Conservation (phyloP, 2,329 filamentous ascomycete genomes). For the Diaporthe vexans region DNA sequence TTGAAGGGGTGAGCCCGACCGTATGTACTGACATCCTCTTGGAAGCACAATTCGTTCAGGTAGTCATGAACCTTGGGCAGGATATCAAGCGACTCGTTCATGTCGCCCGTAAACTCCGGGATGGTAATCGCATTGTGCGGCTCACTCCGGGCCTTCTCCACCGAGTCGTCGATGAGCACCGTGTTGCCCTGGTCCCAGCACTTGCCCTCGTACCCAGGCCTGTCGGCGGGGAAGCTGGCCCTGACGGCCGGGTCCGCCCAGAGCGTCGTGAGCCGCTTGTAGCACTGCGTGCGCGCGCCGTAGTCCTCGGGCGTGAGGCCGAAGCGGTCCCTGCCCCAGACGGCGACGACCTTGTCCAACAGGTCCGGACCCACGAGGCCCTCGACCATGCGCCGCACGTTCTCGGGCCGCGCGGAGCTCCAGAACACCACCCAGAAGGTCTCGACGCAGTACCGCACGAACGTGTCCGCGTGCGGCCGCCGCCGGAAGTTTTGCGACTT, state of each 20-base stretch:
- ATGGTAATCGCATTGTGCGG: slow-evolving; percentile 87
- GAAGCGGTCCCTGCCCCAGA: slow-evolving; percentile 86
- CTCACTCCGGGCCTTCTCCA: slow-evolving; percentile 84
- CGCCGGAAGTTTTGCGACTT: slow-evolving; percentile 68
- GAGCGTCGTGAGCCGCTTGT: slow-evolving; percentile 83
- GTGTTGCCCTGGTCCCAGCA: slow-evolving; percentile 89
- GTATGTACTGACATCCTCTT: slow-evolving; percentile 74
- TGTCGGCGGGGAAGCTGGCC: slow-evolving; percentile 59
- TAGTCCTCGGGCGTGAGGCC: slow-evolving; percentile 76
- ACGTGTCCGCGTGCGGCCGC: slow-evolving; percentile 77
- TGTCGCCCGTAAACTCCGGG: slow-evolving; percentile 77
- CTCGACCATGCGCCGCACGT: slow-evolving; percentile 77
- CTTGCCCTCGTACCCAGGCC: slow-evolving; percentile 48
- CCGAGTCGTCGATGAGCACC: slow-evolving; percentile 87
- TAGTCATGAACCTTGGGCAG: slow-evolving; percentile 74
- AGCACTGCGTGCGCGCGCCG: slow-evolving; percentile 81
- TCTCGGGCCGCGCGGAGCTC: slow-evolving; percentile 85
- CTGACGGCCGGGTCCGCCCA: slow-evolving; percentile 71
- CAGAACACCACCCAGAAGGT: slow-evolving; percentile 89
- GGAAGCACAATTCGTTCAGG: slow-evolving; percentile 66
- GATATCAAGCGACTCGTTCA: slow-evolving; percentile 57
- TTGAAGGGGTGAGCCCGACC: slow-evolving; percentile 67
- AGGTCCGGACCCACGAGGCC: slow-evolving; percentile 72
- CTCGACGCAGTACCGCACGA: slow-evolving; percentile 80
- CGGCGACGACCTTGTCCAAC: slow-evolving; percentile 70